Conservation (phyloP, 768 basidiomycete genomes). For the Suillus cothurnatus region DNA sequence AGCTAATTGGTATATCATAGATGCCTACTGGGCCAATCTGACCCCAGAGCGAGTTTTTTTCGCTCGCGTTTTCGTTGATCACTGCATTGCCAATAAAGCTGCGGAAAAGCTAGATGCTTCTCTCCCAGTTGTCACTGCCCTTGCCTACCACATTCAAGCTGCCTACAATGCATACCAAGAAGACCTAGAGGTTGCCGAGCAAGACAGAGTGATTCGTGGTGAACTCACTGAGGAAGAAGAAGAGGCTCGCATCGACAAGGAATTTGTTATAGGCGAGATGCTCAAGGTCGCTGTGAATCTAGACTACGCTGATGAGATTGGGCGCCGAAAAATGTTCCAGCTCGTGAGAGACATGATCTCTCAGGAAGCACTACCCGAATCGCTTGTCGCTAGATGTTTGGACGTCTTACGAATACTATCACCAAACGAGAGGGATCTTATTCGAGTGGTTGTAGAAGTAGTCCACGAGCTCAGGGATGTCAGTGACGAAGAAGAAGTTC, state of each 20-base stretch:
- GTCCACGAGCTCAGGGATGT: constrained; percentile 72
- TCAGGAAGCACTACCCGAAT: constrained; percentile 67
- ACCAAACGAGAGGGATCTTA: constrained; percentile 78
- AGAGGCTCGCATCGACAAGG: constrained; percentile 51
- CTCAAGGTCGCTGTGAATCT: constrained; percentile 75
- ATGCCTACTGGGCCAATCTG: constrained; percentile 67
- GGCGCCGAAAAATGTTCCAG: constrained; percentile 83
- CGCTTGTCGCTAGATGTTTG: constrained; percentile 71
- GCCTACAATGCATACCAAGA: constrained; percentile 68
- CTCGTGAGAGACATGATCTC: constrained; percentile 87
- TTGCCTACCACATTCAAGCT: constrained; percentile 75
- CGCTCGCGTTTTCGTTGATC: constrained; percentile 79
- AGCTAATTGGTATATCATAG: constrained; percentile 38
- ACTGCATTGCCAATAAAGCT: constrained; percentile 66
- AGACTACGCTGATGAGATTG: constrained; percentile 93
- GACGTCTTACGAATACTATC: constrained; percentile 80
- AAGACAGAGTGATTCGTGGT: constrained; percentile 31
- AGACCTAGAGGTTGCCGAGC: constrained; percentile 41
- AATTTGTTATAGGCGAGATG: constrained; percentile 80
- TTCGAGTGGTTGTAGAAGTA: constrained; percentile 86
- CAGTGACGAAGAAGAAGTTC: constrained; percentile 43
- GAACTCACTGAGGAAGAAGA: constrained; percentile 45
- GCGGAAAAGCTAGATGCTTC: constrained; percentile 62
- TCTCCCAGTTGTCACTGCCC: constrained; percentile 81
- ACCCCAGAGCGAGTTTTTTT: constrained; percentile 81